Conservation (phyloP, 2,329 filamentous ascomycete species). For the Scortechinia acanthostroma region DNA sequence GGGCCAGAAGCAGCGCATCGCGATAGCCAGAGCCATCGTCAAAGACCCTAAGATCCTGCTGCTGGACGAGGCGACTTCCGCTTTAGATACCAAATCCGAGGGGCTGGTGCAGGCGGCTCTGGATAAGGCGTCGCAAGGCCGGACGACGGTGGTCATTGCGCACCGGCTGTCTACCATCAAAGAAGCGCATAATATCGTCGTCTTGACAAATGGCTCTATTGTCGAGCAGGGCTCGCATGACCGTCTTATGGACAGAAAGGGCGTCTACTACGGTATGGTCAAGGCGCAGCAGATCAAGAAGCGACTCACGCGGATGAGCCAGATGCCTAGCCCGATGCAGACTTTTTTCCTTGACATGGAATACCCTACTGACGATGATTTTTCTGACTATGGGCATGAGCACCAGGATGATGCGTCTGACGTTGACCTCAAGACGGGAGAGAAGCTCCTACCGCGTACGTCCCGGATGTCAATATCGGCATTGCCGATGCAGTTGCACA, state of each 20-base stretch:
- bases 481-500: conserved; percentile 34
- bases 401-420: too few species aligned
- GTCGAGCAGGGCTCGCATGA: conserved; percentile 57
- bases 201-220: conserved; percentile 49
- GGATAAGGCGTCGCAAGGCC: conserved; percentile 33
- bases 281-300: conserved; percentile 44
- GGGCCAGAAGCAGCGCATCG: conserved; percentile 94
- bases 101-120: conserved; percentile 89
- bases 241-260: conserved; percentile 36
- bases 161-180: conserved; percentile 52
- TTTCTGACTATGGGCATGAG: too few species aligned
- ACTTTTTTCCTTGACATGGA: conserved; percentile 15
- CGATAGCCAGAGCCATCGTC: conserved; percentile 84
- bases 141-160: conserved; percentile 64
- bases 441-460: conserved; percentile 54
- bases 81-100: conserved; percentile 89
- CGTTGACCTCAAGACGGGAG: conserved; percentile 12
- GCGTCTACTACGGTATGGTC: conserved; percentile 40
- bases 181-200: conserved; percentile 59
- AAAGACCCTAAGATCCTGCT: conserved; percentile 90
- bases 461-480: conserved; percentile 58
- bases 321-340: conserved; percentile 13
- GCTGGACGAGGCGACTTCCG: conserved; percentile 89
- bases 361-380: conserved; percentile 11
- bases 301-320: conserved; percentile 14